These are phyloP conservation scores for Jaapia argillacea DNA, from an alignment of 768 basidiomycete genomes.

Conservation along the genomic window DNA sequence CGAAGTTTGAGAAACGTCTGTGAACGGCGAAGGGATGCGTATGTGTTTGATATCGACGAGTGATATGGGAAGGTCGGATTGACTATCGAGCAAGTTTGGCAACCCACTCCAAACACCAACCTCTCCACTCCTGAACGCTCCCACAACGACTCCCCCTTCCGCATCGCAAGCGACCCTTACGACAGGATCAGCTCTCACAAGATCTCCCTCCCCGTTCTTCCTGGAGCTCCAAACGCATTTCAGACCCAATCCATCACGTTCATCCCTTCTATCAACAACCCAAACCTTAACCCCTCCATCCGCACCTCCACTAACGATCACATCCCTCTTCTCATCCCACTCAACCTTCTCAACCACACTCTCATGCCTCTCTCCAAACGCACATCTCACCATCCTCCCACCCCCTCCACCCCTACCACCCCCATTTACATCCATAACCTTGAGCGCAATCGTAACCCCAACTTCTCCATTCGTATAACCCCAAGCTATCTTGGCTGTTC, in stretches of 20 bases:
- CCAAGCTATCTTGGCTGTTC: constrained; percentile 63
- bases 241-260: constrained; percentile 39
- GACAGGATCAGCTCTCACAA: constrained; percentile 36
- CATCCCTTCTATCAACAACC: too few relatives aligned
- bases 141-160: constrained; percentile 33
- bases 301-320: constrained; percentile 41
- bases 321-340: constrained; percentile 31
- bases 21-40: too few relatives aligned
- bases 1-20: too few relatives aligned
- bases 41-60: too few relatives aligned
- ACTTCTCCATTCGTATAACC: constrained; percentile 64
- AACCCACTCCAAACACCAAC: constrained; percentile 47
- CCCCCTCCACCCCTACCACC: constrained; percentile 31
- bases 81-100: too few relatives aligned
- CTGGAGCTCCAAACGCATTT: constrained; percentile 57
- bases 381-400: constrained; percentile 37
- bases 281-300: constrained; percentile 72
- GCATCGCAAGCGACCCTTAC: constrained; percentile 37
- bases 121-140: constrained; percentile 46
- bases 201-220: constrained; percentile 17
- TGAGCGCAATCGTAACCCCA: constrained; percentile 43
- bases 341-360: constrained; percentile 44
- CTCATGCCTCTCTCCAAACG: constrained; percentile 51
- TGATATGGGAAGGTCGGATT: too few relatives aligned
- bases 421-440: constrained; percentile 52